Evolutionary conservation across 2,329 filamentous ascomycete species (phyloP), one percentile per base, ranked within the genome.

Genomic region (Penicillium sp.): DNA sequence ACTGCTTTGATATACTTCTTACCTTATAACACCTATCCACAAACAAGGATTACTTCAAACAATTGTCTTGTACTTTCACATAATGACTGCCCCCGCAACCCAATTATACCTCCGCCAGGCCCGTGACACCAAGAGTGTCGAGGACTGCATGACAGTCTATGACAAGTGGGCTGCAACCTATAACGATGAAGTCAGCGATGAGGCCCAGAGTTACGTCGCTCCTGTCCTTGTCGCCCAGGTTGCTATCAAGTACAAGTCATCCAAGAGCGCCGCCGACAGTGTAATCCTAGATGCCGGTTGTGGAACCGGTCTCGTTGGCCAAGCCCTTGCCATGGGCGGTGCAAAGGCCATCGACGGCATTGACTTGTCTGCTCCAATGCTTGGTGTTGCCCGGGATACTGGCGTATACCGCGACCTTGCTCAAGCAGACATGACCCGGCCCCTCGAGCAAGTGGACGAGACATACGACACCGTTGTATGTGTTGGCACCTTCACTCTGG

Each of bases 211-310:
- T 56, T 83, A 82, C 59, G 78, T 78, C 13, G 78, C 77, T 2
- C 81, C 81, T 0, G 68, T 72, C 1, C 70, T 80, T 13, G 74
- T 76, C 17, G 80, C 76, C 9, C 69, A 78, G 47, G 72, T 75
- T 3, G 72, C 76, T 38, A 60, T 76, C 17, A 64, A 65, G 26
- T 61, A 57, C 47, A 63, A 62, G 19, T 56, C 62, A 15, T 45
- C 65, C 6, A 68, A 45, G 26, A 67, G 57, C n/a, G 58, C 62
- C 13, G 42, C 59, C 22, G 66, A 71, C 19, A 69, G 72, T 7
- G 58, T 65, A 2, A 81, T 86, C 59, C 78, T 85, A 0, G 84
- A 86, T 61, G 84, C 84, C 24, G 84, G 84, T n/a, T 86, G 84
- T 60, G 84, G 84, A 4, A 86, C 84, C 0, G 84, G 84, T 0